Base-by-base conservation (phyloP, 2,329 filamentous ascomycete species). In the Didymella sp. region DNA sequence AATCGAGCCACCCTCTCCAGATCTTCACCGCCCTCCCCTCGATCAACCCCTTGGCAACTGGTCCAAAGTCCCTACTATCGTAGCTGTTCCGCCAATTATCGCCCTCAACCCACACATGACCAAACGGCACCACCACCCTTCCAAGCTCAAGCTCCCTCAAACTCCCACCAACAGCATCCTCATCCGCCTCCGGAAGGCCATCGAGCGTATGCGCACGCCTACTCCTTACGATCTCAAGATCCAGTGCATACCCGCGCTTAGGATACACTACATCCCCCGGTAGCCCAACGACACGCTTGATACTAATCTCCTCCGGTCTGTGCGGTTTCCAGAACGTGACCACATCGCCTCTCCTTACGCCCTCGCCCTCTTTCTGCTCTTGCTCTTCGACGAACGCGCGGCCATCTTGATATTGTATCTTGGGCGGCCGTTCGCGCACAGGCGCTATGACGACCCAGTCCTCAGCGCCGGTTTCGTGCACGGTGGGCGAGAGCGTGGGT, bases 81-180 rank as follows among this genome's bases (percentile, higher is more conserved):
- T 88, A 75, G 52, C 86, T 91, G 67, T 85, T 85, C 47, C 84
- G 82, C 66, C 85, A 84, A 68, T 89, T 92, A 73, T 99, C 95
- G 1, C 95, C 95, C 74, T 98, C 94, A 1, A 99, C 87, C 95
- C 95, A 99, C 25, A 98, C 83, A 79, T 98, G 93, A 17, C 92
- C 92, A 60, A 83, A 83, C 5, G 93, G 94, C 21, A 99, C 85
- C 60, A 84, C 82, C 42, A 90, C 73, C 56, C 63, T 73, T 2
- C 74, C 71, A 7, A 61, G 28, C 33, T 62, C 67, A 22, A 54
- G 38, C 51, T 61, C 62, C 25, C 64, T 58, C 5, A 45, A 4
- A 8, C 49, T 43, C n/a, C 38, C 61, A 27, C 31, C 59, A 15
- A 66, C 53, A 21, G 59, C 56, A 41, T 64, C 63, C 25, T 45